Conservation (phyloP, 1,284 basidiomycete genomes). For the Hemileia vastatrix region DNA sequence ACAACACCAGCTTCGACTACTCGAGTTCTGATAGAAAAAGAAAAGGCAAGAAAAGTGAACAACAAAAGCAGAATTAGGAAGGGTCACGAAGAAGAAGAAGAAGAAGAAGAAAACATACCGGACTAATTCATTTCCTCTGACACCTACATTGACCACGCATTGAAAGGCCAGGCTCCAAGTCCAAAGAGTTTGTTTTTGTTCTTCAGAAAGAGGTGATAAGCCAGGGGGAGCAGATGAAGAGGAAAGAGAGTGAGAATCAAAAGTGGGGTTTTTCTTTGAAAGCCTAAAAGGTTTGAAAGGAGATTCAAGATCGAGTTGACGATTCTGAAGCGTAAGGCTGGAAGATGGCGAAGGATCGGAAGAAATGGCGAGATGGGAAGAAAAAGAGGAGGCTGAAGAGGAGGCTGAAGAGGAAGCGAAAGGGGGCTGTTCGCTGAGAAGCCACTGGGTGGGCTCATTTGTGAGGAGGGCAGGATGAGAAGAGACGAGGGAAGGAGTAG, state of each 20-base stretch:
- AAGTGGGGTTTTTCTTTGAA: conserved; percentile 55
- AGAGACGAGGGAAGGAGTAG: background rate
- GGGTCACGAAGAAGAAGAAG: background rate
- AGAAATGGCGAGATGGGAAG: background rate
- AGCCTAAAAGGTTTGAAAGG: background rate
- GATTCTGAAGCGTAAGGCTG: background rate
- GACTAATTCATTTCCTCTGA: conserved; percentile 76
- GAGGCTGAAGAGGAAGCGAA: conserved; percentile 8
- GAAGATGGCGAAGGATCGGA: background rate
- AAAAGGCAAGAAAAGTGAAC: background rate
- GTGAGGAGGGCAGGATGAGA: too few relatives aligned
- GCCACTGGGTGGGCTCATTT: conserved; percentile 26
- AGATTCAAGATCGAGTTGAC: background rate
- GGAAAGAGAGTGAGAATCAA: conserved; percentile 40
- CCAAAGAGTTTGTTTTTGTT: conserved; percentile 33
- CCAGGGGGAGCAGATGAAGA: conserved; percentile 46
- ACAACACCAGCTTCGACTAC: conserved; percentile 94
- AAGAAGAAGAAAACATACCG: conserved; percentile 6
- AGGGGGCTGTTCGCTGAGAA: conserved; percentile 7
- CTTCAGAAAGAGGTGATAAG: conserved; percentile 47
- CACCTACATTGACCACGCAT: conserved; percentile 94
- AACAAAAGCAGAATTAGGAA: background rate
- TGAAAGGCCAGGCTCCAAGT: conserved; percentile 84
- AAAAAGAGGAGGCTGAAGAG: conserved; percentile 1
- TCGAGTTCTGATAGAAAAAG: conserved; percentile 58